Conservation (phyloP, 495 filamentous ascomycete genomes). For the Lichenothelia convexa region DNA sequence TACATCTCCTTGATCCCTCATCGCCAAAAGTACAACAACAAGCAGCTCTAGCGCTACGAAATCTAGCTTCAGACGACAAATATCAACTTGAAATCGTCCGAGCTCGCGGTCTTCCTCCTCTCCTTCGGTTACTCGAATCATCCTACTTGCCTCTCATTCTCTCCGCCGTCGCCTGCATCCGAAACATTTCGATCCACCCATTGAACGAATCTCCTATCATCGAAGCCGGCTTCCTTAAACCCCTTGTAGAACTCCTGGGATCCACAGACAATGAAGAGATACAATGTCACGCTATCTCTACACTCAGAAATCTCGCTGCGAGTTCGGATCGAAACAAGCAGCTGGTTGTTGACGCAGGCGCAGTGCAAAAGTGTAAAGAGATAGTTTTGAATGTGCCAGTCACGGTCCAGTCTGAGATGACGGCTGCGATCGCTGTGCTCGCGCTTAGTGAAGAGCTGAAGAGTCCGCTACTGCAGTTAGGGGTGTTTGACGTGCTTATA, state of each 20-base stretch:
- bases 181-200: slow-evolving; percentile 98
- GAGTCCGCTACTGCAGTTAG: slow-evolving; percentile 71
- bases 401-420: slow-evolving; percentile 97
- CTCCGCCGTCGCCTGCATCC: slow-evolving; percentile 92
- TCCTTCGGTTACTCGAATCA: slow-evolving; percentile 79
- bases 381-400: slow-evolving; percentile 84
- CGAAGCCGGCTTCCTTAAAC: slow-evolving; percentile 86
- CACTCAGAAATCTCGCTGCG: slow-evolving; percentile 83
- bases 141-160: slow-evolving; percentile 90
- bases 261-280: slow-evolving; percentile 97
- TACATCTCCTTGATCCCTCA: slow-evolving; percentile 90
- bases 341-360: slow-evolving; percentile 84
- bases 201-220: slow-evolving; percentile 98
- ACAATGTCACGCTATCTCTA: slow-evolving; percentile 96
- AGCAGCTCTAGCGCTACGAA: slow-evolving; percentile 82
- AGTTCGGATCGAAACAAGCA: slow-evolving; percentile 96
- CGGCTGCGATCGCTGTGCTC: slow-evolving; percentile 92
- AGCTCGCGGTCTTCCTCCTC: slow-evolving; percentile 61
- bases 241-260: slow-evolving; percentile 80
- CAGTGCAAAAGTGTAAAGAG: slow-evolving; percentile 96
- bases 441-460: slow-evolving; percentile 93
- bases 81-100: slow-evolving; percentile 96
- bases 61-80: slow-evolving; percentile 93
- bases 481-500: slow-evolving; percentile 92
- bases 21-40: slow-evolving; percentile 98